phyloP scores from a whole-genome alignment of 2,329 filamentous ascomycete genomes.

The Trichoderma afroharzianum region DNA sequence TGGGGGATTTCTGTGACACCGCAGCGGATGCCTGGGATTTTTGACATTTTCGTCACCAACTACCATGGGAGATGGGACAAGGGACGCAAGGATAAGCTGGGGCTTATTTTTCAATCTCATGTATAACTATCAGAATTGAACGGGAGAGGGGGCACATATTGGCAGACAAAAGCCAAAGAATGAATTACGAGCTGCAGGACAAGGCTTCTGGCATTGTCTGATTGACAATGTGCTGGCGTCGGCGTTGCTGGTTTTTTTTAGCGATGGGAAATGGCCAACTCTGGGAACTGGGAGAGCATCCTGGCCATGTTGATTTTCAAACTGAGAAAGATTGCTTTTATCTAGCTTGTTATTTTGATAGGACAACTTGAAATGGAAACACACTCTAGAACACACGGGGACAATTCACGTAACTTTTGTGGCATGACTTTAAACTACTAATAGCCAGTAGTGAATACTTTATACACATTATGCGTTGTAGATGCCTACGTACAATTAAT shows the following conservation, averaged over 20 bases:
- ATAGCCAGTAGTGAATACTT: neutral
- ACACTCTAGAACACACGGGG: neutral
- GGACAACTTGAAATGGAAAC: neutral
- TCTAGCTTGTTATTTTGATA: neutral
- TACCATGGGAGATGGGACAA: neutral
- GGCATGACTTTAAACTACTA: neutral
- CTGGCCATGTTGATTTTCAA: neutral
- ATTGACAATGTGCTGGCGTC: conserved; percentile 1
- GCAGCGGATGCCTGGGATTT: neutral
- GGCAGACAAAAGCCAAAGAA: neutral
- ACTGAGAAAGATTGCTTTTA: conserved; percentile 1
- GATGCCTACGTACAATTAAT: neutral
- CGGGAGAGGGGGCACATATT: neutral
- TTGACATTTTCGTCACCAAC: neutral
- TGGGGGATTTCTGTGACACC: neutral
- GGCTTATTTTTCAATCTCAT: neutral
- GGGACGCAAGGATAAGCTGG: neutral
- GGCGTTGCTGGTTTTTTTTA: conserved; percentile 1
- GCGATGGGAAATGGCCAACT: neutral
- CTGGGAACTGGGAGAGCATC: neutral
- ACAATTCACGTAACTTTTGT: neutral
- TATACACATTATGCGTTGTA: neutral
- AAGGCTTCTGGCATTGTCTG: neutral
- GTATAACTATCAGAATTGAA: conserved; percentile 7
- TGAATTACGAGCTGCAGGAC: neutral